Base-by-base conservation (phyloP, 257 asterid genomes). In the Orobanche coerulescens region DNA sequence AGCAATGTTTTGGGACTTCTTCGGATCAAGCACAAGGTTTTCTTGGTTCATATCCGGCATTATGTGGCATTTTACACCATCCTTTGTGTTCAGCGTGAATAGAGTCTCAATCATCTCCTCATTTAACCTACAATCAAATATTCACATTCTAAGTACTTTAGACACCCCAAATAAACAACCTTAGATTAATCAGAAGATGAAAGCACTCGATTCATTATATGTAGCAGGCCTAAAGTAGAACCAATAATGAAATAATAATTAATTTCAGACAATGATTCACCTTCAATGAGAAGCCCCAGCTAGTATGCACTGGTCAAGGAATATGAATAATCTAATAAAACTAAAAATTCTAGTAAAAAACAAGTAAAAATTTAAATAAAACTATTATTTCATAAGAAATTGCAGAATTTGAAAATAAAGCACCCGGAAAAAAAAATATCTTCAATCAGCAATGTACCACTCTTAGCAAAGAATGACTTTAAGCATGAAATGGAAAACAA, bases 91-190 rank as follows among this genome's bases (percentile, higher is more conserved):
- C 23, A 63, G 85, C 53, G 63, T 71, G 74, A 86, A 86, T 26
- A 84, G 70, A 42, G 82, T 74, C 80, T 89, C 88, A 4, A 86
- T 84, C 96, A 84, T 86, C 67, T 89, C 84, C 67, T 89, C 97
- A 15, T 89, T 84, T 78, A 89, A 72, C 83, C 97, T 89, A 70
- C 64, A 67, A 70, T 15, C 57, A 63, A 34, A 53, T n/a, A 71
- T 66, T 16, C 22, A 55, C 24, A 15, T 15, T 3, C 60, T 13
- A 58, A 9, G 43, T 36, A 30, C 14, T 18, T 55, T 25, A n/a
- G 56, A 43, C 26, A 10, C 31, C 31, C 26, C 33, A 1, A 16
- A n/a, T n/a, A 18, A 56, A 4, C 24, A 9, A 1, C 8, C 18
- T 18, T n/a, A 30, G 8, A 44, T 44, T n/a, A 53, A n/a, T n/a